Base-by-base conservation (phyloP, 257 asterid genomes). In the Jacaranda copaia region DNA sequence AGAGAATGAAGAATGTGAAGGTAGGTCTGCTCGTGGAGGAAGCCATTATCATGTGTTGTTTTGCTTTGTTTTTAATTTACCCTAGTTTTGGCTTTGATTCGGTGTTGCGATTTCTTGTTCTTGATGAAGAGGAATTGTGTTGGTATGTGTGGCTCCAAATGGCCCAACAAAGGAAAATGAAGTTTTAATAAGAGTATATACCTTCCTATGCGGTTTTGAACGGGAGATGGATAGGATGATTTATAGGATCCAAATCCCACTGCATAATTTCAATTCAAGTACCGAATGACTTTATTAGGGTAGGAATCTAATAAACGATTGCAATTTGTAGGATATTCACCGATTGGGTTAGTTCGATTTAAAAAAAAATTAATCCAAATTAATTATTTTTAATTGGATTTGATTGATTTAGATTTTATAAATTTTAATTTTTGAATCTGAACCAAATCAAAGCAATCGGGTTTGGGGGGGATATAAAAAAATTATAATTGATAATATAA, bases 21-120 rank as follows among this genome's bases (percentile, higher is more conserved):
- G 92, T 75, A 60, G 90, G 84, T 79, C 86, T 85, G 80, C 91
- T 45, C 58, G 85, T 76, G 85, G 93, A 89, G 82, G 94, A 83
- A 80, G 93, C 90, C 96, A 90, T 92, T 75, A 77, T 86, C 81
- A 12, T 14, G 63, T 51, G 77, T 53, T 25, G 35, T 49, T 81
- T 77, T 49, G 39, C n/a, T 51, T 14, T 53, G 14, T 72, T 68
- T 14, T 61, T 76, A 48, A 0, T 7, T 46, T 65, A 46, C 45
- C 12, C 16, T 59, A 11, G 5, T 42, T 43, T 32, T 68, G 35
- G 19, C 42, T 56, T 16, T 57, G 18, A 52, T 46, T 51, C 35
- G 56, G 57, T 36, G 39, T 7, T 70, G 18, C 52, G n/a, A 70
- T 38, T 55, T 48, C 13, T 8, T 48, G 8, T 48, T 48, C 11